Percentiles rank a stretch among this genome's conserved stretches.
Conservation (phyloP, 306 rosid genomes). For the Medicago truncatula region DNA sequence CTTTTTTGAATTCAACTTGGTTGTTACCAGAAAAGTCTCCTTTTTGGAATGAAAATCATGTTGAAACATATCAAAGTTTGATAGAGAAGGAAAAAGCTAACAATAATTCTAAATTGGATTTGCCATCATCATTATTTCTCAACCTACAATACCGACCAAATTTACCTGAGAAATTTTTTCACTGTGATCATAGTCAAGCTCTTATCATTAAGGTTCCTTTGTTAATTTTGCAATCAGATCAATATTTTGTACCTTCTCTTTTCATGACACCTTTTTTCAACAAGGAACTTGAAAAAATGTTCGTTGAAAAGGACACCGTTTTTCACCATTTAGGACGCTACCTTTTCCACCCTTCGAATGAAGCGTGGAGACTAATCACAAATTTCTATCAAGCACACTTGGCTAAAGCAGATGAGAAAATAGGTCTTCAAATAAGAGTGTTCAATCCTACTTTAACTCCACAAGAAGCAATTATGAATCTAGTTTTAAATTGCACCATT, state of each 20-base stretch:
- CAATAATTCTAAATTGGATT: conserved; percentile 22
- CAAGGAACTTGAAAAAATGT: conserved; percentile 35
- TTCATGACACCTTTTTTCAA: conserved; percentile 62
- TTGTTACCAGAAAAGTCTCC: conserved; percentile 56
- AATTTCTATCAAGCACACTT: conserved; percentile 31
- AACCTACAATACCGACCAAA: conserved; percentile 49
- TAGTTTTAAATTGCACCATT: conserved; percentile 49
- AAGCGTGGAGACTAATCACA: conserved; percentile 50
- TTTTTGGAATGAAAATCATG: conserved; percentile 39
- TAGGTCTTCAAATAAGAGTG: conserved; percentile 45
- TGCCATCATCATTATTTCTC: conserved; percentile 51
- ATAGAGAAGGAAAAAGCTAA: conserved; percentile 43
- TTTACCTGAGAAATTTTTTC: conserved; percentile 60
- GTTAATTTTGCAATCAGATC: conserved; percentile 62
- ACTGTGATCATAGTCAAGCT: conserved; percentile 58
- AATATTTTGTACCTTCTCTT: conserved; percentile 68
- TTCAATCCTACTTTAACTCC: conserved; percentile 24
- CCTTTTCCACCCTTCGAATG: conserved; percentile 44
- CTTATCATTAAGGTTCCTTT: conserved; percentile 49
- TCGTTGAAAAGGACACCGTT: conserved; percentile 30
- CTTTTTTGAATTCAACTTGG: conserved; percentile 70
- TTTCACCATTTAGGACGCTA: conserved; percentile 39
- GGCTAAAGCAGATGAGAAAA: conserved; percentile 39
- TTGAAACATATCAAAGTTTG: conserved; percentile 55
- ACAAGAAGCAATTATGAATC: conserved; percentile 50